phyloP scores from a whole-genome alignment of 2,329 filamentous ascomycete species.

The Talaromyces funiculosus region DNA sequence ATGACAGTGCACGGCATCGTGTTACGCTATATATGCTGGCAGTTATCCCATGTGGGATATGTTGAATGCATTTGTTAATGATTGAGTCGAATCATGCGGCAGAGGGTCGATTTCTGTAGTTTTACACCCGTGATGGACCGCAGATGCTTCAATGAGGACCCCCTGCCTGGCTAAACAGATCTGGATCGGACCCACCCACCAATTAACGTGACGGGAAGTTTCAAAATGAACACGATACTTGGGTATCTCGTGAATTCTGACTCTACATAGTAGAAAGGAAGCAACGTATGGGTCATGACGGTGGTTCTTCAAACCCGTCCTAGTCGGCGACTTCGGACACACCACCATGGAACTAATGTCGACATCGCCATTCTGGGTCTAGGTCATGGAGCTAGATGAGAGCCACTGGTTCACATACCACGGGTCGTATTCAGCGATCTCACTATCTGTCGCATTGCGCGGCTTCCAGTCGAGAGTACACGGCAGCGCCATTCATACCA shows the following conservation, averaged over 20 bases:
- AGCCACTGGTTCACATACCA: background rate
- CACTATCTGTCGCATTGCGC: background rate
- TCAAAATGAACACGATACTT: background rate
- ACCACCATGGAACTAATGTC: background rate
- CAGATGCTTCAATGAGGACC: background rate
- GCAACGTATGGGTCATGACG: too few relatives aligned
- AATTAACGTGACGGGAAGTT: background rate
- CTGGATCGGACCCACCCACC: background rate
- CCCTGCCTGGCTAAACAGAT: background rate
- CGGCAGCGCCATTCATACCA: too few relatives aligned
- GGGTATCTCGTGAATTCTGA: too few relatives aligned
- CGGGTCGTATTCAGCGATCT: background rate
- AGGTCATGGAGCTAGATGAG: background rate
- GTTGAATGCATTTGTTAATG: background rate
- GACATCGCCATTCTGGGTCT: background rate
- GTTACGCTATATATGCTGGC: too few relatives aligned
- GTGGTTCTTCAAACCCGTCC: too few relatives aligned
- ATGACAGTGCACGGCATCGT: too few relatives aligned
- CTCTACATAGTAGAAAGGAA: too few relatives aligned
- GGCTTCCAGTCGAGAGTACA: background rate
- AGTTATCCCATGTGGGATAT: background rate
- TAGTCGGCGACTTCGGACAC: background rate
- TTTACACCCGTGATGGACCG: background rate
- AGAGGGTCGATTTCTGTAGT: background rate
- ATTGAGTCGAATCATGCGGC: background rate